Percentiles rank a stretch among this genome's conserved stretches.
Evolutionary conservation across 257 asterid genomes (phyloP).

Genomic region (Ballota nigra): DNA sequence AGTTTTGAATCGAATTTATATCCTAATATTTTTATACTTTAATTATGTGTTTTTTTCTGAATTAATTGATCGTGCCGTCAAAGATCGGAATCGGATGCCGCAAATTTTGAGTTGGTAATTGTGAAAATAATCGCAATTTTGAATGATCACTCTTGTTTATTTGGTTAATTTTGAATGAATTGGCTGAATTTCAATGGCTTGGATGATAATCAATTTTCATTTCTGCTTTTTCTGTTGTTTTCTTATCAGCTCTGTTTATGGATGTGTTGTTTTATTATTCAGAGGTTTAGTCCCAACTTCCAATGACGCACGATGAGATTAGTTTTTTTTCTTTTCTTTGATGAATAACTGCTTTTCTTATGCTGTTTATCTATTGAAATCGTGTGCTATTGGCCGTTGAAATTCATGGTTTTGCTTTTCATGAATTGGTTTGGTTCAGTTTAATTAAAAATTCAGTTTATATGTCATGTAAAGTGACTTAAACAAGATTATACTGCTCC

Average conservation of each 20-base stretch:
- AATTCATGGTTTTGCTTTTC: background rate
- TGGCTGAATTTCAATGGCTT: background rate
- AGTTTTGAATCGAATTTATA: too few species aligned
- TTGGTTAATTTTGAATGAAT: slow-evolving; percentile 11
- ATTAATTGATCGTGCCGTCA: background rate
- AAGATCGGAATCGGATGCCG: slow-evolving; percentile 9
- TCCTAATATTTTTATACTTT: background rate
- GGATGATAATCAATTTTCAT: background rate
- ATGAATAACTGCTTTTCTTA: too few species aligned
- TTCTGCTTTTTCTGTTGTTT: background rate
- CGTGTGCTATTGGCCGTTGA: background rate
- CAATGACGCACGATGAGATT: background rate
- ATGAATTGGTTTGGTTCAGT: background rate
- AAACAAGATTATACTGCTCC: too few species aligned
- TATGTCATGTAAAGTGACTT: background rate
- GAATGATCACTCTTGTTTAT: background rate
- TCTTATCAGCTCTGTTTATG: background rate
- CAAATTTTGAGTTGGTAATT: slow-evolving; percentile 3
- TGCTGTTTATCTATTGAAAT: background rate
- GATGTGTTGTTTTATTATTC: background rate
- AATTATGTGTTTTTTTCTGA: background rate
- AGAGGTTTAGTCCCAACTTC: background rate
- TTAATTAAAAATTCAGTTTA: background rate
- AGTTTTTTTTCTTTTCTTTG: background rate
- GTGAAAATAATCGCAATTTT: background rate